A percentile compares a stretch with the other conserved stretches of the same genome.
These are phyloP conservation scores for Cryphonectria nitschkei DNA, from an alignment of 2,329 filamentous ascomycete genomes.

Conservation along the genomic window DNA sequence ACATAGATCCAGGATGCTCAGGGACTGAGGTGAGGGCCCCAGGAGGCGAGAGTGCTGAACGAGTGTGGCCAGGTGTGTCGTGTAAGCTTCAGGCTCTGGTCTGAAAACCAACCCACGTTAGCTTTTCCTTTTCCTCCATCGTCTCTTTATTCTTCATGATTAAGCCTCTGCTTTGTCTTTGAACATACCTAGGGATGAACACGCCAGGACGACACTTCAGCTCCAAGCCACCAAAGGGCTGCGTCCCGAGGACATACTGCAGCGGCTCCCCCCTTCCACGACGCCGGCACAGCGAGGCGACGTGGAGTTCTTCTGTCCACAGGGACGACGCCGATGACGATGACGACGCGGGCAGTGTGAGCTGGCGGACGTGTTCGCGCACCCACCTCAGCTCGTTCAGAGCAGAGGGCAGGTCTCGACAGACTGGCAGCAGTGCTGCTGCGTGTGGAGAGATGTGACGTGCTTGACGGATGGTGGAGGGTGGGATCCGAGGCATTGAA, in stretches of 20 bases:
- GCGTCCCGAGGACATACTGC: conserved; percentile 86
- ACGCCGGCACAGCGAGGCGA: conserved; percentile 50
- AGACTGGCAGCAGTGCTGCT: conserved; percentile 64
- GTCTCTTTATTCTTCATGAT: neutral
- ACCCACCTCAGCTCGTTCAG: conserved; percentile 76
- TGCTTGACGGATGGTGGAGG: conserved; percentile 59
- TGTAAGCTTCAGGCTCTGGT: conserved; percentile 73
- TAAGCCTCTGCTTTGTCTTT: neutral
- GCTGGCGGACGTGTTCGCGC: conserved; percentile 54
- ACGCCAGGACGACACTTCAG: conserved; percentile 78
- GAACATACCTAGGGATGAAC: conserved; percentile 73
- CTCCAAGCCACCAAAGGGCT: conserved; percentile 85
- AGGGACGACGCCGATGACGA: neutral
- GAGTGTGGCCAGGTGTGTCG: conserved; percentile 55
- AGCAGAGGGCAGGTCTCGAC: conserved; percentile 65
- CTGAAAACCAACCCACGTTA: conserved; percentile 37
- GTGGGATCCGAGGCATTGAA: conserved; percentile 66
- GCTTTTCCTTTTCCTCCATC: neutral
- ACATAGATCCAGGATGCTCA: conserved; percentile 82
- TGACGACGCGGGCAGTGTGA: neutral
- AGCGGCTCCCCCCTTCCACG: conserved; percentile 71
- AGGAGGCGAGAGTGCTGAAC: conserved; percentile 36
- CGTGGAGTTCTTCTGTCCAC: conserved; percentile 2
- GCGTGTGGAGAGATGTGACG: conserved; percentile 58
- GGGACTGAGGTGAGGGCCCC: conserved; percentile 17